Evolutionary conservation across 148 eudicot species (phyloP).

Genomic region (Vaccinium vitisidaea): DNA sequence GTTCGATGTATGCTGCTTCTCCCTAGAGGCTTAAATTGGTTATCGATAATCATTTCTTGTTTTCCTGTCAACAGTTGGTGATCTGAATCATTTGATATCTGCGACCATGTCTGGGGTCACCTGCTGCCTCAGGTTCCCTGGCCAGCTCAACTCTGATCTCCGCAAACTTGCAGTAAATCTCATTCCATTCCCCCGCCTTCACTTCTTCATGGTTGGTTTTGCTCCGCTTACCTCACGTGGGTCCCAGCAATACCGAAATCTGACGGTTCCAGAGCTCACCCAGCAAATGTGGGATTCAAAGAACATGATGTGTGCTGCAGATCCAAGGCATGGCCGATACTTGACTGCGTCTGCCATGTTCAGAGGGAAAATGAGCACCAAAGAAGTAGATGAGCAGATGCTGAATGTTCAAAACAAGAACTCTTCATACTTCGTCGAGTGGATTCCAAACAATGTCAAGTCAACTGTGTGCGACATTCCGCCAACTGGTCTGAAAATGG

Average conservation of each 20-base stretch:
- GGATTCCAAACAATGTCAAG: constrained; percentile 82
- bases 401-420: constrained; percentile 80
- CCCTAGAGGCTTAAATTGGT: not conserved
- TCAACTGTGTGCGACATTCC: constrained; percentile 80
- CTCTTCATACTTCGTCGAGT: constrained; percentile 83
- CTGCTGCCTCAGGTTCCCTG: constrained; percentile 67
- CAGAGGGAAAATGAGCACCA: constrained; percentile 89
- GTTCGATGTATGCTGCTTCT: not conserved
- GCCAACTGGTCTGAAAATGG: constrained; percentile 73
- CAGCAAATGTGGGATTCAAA: constrained; percentile 89
- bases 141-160: constrained; percentile 73
- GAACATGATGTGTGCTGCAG: constrained; percentile 95
- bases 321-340: constrained; percentile 79
- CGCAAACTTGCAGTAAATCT: constrained; percentile 70
- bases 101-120: constrained; percentile 84
- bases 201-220: constrained; percentile 83
- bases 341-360: constrained; percentile 79
- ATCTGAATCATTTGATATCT: constrained; percentile 67
- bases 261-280: constrained; percentile 71
- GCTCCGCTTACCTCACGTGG: constrained; percentile 77
- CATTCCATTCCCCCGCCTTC: constrained; percentile 73
- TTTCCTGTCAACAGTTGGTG: constrained; percentile 46
- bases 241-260: constrained; percentile 58
- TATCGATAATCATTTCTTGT: not conserved
- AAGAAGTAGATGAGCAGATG: constrained; percentile 88